Evolutionary conservation across 768 basidiomycete genomes (phyloP).

Genomic region (Lactarius deliciosus): DNA sequence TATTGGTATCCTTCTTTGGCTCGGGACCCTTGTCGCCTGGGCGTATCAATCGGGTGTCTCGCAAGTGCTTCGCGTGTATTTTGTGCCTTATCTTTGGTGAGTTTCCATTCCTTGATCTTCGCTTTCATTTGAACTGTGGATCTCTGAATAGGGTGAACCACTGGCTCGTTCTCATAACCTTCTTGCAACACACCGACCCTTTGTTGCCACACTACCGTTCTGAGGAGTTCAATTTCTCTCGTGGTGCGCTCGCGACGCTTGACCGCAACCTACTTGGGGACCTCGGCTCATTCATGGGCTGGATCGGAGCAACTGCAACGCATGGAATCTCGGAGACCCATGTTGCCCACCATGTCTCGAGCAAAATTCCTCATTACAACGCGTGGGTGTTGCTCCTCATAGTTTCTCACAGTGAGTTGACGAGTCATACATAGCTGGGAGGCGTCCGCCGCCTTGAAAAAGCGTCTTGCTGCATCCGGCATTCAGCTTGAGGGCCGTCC

Average conservation of each 20-base stretch:
- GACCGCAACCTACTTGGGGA: constrained; percentile 82
- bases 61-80: constrained; percentile 75
- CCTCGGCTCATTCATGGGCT: constrained; percentile 74
- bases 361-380: constrained; percentile 96
- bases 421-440: constrained; percentile 63
- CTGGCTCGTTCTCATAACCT: constrained; percentile 96
- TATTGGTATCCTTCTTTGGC: constrained; percentile 75
- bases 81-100: constrained; percentile 85
- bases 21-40: constrained; percentile 55
- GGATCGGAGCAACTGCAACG: constrained; percentile 81
- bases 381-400: constrained; percentile 46
- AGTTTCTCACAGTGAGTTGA: not conserved
- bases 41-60: constrained; percentile 63
- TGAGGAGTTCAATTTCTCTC: constrained; percentile 86
- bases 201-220: constrained; percentile 91
- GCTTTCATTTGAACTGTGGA: not conserved
- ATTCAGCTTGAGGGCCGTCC: constrained; percentile 68
- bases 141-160: constrained; percentile 65
- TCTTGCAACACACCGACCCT: constrained; percentile 98
- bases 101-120: constrained; percentile 8
- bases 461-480: constrained; percentile 58
- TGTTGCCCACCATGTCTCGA: constrained; percentile 86
- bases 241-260: constrained; percentile 89
- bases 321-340: constrained; percentile 96
- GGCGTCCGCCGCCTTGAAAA: constrained; percentile 81